Evolutionary conservation across 169 alveolate species (phyloP).

Genomic region (Miamiensis avidus): DNA sequence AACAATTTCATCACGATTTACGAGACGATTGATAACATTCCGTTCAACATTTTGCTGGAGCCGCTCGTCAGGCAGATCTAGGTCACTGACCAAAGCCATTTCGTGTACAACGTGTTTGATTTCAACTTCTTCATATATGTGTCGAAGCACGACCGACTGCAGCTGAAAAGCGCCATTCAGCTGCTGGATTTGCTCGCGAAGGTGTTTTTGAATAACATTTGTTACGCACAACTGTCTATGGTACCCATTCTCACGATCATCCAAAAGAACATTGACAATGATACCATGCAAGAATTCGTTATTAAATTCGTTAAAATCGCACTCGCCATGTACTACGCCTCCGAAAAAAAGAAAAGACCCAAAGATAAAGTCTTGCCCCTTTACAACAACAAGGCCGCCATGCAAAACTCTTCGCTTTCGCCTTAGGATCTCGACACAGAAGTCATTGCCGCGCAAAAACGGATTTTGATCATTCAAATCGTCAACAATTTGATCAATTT

Average conservation of each 20-base stretch:
- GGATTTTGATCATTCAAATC: constrained; percentile 56
- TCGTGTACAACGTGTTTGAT: constrained; percentile 74
- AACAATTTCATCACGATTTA: constrained; percentile 68
- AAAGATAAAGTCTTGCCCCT: constrained; percentile 29
- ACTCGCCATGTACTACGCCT: constrained; percentile 47
- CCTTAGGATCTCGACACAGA: constrained; percentile 49
- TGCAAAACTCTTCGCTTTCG: neutral
- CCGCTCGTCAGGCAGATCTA: constrained; percentile 79
- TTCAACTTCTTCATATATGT: constrained; percentile 71
- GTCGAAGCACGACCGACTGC: constrained; percentile 73
- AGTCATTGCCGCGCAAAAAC: constrained; percentile 45
- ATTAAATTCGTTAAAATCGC: constrained; percentile 55
- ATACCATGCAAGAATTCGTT: constrained; percentile 59
- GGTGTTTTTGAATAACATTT: constrained; percentile 65
- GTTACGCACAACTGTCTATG: constrained; percentile 57
- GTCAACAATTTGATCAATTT: constrained; percentile 51
- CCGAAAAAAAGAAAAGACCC: constrained; percentile 43
- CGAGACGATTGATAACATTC: constrained; percentile 65
- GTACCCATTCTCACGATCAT: constrained; percentile 58
- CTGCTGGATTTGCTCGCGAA: constrained; percentile 78
- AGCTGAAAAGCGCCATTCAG: constrained; percentile 69
- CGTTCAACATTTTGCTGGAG: constrained; percentile 81
- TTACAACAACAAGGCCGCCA: constrained; percentile 14
- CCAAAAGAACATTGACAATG: constrained; percentile 48
- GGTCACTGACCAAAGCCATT: constrained; percentile 64